Evolutionary conservation across 768 basidiomycete species (phyloP).

Genomic region (Phanerochaete carnosa): DNA sequence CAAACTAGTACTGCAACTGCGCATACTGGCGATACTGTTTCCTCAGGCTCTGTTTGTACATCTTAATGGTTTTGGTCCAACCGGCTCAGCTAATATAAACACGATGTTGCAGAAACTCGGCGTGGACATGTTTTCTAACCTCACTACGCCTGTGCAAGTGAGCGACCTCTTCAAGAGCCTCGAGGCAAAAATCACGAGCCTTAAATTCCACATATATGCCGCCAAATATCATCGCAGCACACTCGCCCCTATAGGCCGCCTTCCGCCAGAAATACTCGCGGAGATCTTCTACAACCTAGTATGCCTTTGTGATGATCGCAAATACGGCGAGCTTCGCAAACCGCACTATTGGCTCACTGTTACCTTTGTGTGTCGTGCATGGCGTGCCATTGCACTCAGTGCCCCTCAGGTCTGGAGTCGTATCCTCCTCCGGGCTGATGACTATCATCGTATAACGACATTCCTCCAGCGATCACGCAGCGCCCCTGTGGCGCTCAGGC

Average conservation of each 20-base stretch:
- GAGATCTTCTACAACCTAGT: neutral
- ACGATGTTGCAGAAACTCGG: too few relatives aligned
- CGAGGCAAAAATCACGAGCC: neutral
- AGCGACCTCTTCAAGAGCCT: neutral
- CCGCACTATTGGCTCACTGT: neutral
- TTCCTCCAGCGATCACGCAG: neutral
- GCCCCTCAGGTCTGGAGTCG: neutral
- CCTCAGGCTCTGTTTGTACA: too few relatives aligned
- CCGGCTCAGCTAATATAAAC: too few relatives aligned
- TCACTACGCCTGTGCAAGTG: neutral
- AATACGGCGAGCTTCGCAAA: too few relatives aligned
- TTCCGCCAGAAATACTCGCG: neutral
- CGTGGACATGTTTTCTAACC: too few relatives aligned
- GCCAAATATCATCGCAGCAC: neutral
- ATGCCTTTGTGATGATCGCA: neutral
- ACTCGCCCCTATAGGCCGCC: neutral
- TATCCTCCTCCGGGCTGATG: neutral
- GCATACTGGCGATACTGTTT: too few relatives aligned
- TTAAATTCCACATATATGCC: neutral
- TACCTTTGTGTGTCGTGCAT: neutral
- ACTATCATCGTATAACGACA: neutral
- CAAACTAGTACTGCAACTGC: too few relatives aligned
- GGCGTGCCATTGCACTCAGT: neutral
- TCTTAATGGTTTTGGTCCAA: too few relatives aligned
- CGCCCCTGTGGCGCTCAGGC: neutral